Evolutionary conservation across 2,329 filamentous ascomycete species (phyloP).

Genomic region (Beauveria pseudobassiana): DNA sequence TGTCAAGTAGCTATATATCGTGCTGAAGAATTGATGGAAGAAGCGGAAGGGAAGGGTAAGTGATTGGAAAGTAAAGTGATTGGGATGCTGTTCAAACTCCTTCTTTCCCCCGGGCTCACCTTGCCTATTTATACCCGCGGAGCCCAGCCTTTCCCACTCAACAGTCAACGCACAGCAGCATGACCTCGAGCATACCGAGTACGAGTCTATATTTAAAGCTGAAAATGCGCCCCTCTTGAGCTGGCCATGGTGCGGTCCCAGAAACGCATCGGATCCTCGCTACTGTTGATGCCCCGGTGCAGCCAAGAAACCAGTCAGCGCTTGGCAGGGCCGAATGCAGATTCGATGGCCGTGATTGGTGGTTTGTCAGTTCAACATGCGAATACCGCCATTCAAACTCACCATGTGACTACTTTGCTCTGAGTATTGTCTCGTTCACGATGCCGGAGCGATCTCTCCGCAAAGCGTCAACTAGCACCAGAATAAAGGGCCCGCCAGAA

Average conservation of each 20-base stretch:
- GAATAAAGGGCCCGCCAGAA: no score
- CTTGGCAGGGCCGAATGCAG: neutral
- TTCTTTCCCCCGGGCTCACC: neutral
- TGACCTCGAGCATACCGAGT: neutral
- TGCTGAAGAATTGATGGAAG: neutral
- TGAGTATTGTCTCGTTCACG: neutral
- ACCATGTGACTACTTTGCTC: neutral
- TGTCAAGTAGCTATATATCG: neutral
- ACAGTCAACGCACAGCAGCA: neutral
- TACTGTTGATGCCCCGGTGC: neutral
- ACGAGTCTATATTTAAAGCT: neutral
- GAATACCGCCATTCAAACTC: neutral
- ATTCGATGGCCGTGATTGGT: neutral
- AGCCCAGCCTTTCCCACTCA: neutral
- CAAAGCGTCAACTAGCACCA: neutral
- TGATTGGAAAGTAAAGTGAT: neutral
- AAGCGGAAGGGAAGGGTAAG: neutral
- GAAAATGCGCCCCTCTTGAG: neutral
- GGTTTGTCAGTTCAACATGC: neutral
- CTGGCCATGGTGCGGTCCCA: neutral
- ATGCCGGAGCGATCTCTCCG: neutral
- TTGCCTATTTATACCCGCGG: neutral
- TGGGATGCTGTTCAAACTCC: neutral
- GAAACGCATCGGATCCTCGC: neutral
- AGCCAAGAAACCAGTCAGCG: slow-evolving; percentile 3